phyloP scores from a whole-genome alignment of 495 filamentous ascomycete species.

The Penicillium argentinense region DNA sequence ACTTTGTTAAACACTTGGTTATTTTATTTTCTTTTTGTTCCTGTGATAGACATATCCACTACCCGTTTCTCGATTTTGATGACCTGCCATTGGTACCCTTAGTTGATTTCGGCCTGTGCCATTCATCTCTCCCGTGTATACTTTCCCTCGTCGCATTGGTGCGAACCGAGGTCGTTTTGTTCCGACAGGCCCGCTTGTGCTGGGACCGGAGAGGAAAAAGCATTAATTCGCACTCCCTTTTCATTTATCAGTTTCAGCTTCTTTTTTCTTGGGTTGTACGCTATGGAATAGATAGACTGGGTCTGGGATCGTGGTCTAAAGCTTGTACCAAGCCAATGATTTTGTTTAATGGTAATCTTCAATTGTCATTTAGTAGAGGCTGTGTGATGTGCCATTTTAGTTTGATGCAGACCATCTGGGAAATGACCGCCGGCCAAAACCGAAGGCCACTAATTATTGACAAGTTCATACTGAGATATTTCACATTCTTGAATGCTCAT shows the following conservation, averaged over 20 bases:
- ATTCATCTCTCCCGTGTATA: slow-evolving; percentile 11
- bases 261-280: slow-evolving; percentile 16
- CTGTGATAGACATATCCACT: slow-evolving; percentile 29
- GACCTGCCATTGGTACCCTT: slow-evolving; percentile 15
- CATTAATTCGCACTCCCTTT: slow-evolving; percentile 22
- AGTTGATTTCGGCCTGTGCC: slow-evolving; percentile 8
- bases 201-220: slow-evolving; percentile 20
- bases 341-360: slow-evolving; percentile 5
- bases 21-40: slow-evolving; percentile 8
- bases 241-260: slow-evolving; percentile 1
- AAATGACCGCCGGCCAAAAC: too few relatives aligned
- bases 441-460: too few relatives aligned
- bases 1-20: slow-evolving; percentile 7
- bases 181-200: slow-evolving; percentile 2
- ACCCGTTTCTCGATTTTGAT: slow-evolving; percentile 16
- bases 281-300: slow-evolving; percentile 22
- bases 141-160: not conserved
- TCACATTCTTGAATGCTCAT: too few relatives aligned
- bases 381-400: too few relatives aligned
- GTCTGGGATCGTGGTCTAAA: slow-evolving; percentile 17
- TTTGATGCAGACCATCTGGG: too few relatives aligned
- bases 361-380: too few relatives aligned
- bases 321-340: slow-evolving; percentile 6
- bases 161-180: not conserved
- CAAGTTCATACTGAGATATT: too few relatives aligned